These are phyloP conservation scores for Przewalskia tangutica DNA, from an alignment of 257 asterid species.

Conservation along the genomic window DNA sequence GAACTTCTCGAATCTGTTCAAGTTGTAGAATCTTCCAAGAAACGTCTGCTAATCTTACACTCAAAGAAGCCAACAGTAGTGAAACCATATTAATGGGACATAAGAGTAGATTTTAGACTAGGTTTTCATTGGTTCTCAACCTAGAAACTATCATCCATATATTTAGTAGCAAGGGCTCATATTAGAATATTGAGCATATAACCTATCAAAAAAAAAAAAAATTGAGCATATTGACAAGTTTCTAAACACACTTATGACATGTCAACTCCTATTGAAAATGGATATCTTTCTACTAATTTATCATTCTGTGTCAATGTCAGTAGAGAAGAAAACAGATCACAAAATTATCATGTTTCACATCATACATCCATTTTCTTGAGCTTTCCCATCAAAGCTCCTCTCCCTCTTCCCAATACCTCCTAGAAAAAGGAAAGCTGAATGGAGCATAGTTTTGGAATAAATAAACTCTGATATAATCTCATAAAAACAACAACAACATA, in stretches of 20 bases:
- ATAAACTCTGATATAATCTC: not conserved
- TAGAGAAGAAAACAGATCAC: not conserved
- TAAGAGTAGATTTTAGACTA: not conserved
- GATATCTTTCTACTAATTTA: not conserved
- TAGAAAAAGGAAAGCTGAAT: not conserved
- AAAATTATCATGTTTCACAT: not conserved
- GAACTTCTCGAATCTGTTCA: not conserved
- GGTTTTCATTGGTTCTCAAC: not conserved
- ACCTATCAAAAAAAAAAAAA: too few relatives aligned
- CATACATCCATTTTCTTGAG: not conserved
- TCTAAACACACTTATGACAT: not conserved
- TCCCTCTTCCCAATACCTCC: not conserved
- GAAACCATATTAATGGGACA: not conserved
- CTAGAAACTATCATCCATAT: not conserved
- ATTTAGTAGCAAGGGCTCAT: not conserved
- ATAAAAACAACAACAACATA: too few relatives aligned
- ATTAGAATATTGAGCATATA: not conserved
- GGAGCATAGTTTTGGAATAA: not conserved
- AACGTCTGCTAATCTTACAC: not conserved
- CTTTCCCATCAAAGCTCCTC: not conserved
- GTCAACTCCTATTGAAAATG: not conserved
- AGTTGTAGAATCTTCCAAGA: not conserved
- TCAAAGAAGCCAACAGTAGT: not conserved
- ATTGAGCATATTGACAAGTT: not conserved
- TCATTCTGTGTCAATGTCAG: not conserved